A percentile compares a stretch with the other conserved stretches of the same genome.
These are phyloP conservation scores for Gillenia trifoliata DNA, from an alignment of 306 rosid genomes.

Conservation along the genomic window DNA sequence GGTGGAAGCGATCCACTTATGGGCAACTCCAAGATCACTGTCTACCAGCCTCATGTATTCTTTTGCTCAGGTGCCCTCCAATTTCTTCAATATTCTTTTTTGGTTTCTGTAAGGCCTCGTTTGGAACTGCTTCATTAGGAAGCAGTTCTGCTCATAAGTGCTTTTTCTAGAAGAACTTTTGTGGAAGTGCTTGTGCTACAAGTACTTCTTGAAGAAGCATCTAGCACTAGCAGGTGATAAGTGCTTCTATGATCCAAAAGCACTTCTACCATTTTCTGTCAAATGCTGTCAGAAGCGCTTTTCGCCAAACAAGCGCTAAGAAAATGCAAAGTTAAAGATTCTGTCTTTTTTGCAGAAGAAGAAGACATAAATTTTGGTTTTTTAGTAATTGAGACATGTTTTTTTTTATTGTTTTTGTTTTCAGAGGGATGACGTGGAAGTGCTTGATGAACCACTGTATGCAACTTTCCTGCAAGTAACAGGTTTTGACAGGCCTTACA, in stretches of 20 bases:
- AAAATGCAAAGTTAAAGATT: neutral
- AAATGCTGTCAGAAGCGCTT: no score
- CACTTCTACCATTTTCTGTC: no score
- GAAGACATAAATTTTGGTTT: neutral
- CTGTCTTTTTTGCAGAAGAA: neutral
- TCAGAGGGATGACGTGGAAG: constrained; percentile 76
- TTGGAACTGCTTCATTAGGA: no score
- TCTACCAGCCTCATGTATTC: constrained; percentile 76
- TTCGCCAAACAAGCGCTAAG: neutral
- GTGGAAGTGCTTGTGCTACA: no score
- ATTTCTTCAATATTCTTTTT: neutral
- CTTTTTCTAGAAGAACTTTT: no score
- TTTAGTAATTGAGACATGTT: no score
- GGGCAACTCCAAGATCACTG: constrained; percentile 84
- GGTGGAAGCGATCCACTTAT: constrained; percentile 68
- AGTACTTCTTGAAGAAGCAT: no score
- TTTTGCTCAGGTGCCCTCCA: constrained; percentile 58
- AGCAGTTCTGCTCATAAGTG: no score
- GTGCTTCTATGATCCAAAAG: no score
- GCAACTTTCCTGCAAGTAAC: constrained; percentile 62
- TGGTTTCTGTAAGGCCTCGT: neutral
- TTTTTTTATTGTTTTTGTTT: neutral
- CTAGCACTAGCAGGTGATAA: no score
- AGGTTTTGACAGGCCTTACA: constrained; percentile 67
- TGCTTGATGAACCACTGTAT: constrained; percentile 79